These are phyloP conservation scores for Trifolium fragiferum DNA, from an alignment of 306 rosid species.

Conservation along the genomic window DNA sequence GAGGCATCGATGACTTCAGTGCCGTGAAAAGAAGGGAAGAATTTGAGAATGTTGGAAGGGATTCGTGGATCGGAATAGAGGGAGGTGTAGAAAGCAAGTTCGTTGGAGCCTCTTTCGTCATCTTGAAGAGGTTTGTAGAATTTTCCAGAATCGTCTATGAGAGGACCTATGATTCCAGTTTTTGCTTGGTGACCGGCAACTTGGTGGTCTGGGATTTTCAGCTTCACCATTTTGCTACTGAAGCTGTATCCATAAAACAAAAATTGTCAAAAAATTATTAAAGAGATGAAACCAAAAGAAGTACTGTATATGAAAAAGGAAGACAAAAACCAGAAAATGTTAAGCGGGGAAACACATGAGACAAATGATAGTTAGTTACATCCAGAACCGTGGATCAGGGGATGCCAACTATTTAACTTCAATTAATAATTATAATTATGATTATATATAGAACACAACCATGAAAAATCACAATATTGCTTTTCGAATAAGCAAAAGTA, in stretches of 20 bases:
- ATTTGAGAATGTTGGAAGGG: conserved; percentile 50
- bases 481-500: too few species aligned
- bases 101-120: conserved; percentile 61
- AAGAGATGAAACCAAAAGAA: background rate
- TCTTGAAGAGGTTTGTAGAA: conserved; percentile 89
- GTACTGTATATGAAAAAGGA: background rate
- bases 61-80: conserved; percentile 44
- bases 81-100: conserved; percentile 56
- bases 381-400: too few species aligned
- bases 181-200: conserved; percentile 81
- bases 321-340: background rate
- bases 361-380: too few species aligned
- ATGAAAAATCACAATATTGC: too few species aligned
- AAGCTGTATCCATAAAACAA: background rate
- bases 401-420: too few species aligned
- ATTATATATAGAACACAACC: too few species aligned
- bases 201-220: conserved; percentile 84
- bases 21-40: conserved; percentile 71
- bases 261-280: too few species aligned
- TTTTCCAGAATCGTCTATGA: conserved; percentile 68
- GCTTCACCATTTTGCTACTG: conserved; percentile 58
- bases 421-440: too few species aligned
- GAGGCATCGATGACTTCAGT: conserved; percentile 62
- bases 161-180: conserved; percentile 74
- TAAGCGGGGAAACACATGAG: background rate